These are phyloP conservation scores for Fusarium sp. DNA, from an alignment of 2,329 filamentous ascomycete species.

Conservation along the genomic window DNA sequence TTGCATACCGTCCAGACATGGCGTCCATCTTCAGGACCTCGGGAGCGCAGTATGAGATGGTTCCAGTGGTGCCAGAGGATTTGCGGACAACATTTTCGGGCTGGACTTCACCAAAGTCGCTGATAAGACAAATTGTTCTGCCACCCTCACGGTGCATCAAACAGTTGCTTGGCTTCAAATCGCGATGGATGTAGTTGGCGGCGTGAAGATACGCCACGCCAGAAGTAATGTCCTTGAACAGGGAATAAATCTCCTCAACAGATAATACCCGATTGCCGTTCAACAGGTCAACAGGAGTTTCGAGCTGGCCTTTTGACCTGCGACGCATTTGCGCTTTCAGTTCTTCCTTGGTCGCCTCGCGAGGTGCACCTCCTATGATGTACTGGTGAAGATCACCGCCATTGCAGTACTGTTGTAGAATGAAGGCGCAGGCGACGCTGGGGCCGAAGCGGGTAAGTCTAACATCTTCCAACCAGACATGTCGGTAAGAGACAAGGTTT, in stretches of 20 bases:
- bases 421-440: constrained; percentile 93
- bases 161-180: constrained; percentile 96
- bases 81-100: constrained; percentile 82
- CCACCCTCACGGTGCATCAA: constrained; percentile 81
- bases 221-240: constrained; percentile 95
- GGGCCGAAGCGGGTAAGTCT: constrained; percentile 88
- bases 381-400: constrained; percentile 89
- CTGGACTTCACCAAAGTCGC: constrained; percentile 98
- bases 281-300: constrained; percentile 65
- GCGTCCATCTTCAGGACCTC: constrained; percentile 82
- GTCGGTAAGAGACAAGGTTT: constrained; percentile 94
- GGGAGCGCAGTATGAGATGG: constrained; percentile 96
- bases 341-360: constrained; percentile 79
- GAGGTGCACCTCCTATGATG: constrained; percentile 75
- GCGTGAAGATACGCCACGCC: constrained; percentile 89
- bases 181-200: constrained; percentile 94
- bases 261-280: constrained; percentile 59
- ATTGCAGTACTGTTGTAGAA: constrained; percentile 98
- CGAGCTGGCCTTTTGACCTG: constrained; percentile 80
- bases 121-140: constrained; percentile 84
- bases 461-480: constrained; percentile 95
- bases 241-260: constrained; percentile 95
- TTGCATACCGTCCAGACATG: constrained; percentile 78
- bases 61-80: constrained; percentile 93
- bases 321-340: constrained; percentile 89